phyloP scores from a whole-genome alignment of 2,329 filamentous ascomycete species.

The Didymosphaeria variabile region DNA sequence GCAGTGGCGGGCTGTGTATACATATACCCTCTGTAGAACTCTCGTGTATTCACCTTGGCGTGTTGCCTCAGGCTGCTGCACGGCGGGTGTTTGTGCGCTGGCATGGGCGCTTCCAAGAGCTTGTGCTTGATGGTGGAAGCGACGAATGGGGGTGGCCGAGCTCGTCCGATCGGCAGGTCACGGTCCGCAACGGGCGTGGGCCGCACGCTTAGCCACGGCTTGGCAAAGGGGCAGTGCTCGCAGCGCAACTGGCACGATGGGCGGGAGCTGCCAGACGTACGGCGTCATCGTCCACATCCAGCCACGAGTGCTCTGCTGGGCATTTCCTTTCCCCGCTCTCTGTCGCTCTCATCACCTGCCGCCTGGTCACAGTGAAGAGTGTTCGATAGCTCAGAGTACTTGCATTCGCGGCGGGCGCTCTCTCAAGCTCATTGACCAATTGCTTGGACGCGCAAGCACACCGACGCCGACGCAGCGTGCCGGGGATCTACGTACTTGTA shows the following conservation, averaged over 20 bases:
- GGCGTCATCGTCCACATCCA: conserved; percentile 2
- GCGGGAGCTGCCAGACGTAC: conserved; percentile 4
- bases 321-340: conserved; percentile 4
- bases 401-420: neutral
- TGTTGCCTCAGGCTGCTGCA: conserved; percentile 2
- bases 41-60: conserved; percentile 14
- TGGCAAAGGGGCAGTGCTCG: conserved; percentile 15
- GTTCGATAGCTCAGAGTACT: neutral
- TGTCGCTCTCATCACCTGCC: conserved; percentile 5
- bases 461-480: neutral
- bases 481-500: conserved; percentile 6
- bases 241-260: conserved; percentile 6
- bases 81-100: neutral
- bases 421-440: conserved; percentile 8
- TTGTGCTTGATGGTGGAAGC: neutral
- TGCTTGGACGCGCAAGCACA: conserved; percentile 1
- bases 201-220: neutral
- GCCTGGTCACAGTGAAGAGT: neutral
- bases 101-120: neutral
- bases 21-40: conserved; percentile 14
- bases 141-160: neutral
- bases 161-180: conserved; percentile 4
- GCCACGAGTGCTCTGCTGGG: neutral
- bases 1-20: conserved; percentile 6
- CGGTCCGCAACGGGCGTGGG: neutral